A percentile compares a stretch with the other conserved stretches of the same genome.
These are phyloP conservation scores for Candida qinlingensis DNA, from an alignment of 805 yeast genomes.

Conservation along the genomic window DNA sequence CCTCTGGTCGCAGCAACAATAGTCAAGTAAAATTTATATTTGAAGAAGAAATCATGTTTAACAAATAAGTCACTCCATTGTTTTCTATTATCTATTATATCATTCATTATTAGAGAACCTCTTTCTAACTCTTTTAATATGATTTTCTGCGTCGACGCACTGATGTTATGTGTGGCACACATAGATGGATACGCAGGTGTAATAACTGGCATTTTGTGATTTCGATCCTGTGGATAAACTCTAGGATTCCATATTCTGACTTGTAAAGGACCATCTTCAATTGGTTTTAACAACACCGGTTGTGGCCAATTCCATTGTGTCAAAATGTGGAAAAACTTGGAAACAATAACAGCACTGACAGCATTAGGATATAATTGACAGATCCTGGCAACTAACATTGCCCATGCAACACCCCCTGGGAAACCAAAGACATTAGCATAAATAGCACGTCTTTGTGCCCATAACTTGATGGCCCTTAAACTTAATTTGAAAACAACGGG, in stretches of 20 bases:
- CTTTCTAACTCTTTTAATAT: slow-evolving; percentile 75
- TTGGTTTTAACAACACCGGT: slow-evolving; percentile 86
- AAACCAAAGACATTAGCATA: slow-evolving; percentile 95
- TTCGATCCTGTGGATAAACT: slow-evolving; percentile 81
- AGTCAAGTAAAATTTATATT: slow-evolving; percentile 82
- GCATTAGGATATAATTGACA: slow-evolving; percentile 97
- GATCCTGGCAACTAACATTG: slow-evolving; percentile 96
- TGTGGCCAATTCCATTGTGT: slow-evolving; percentile 98
- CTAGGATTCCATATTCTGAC: slow-evolving; percentile 97
- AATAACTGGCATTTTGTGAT: slow-evolving; percentile 94
- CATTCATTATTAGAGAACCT: slow-evolving; percentile 67
- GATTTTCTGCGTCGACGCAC: slow-evolving; percentile 79
- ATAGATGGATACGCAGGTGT: slow-evolving; percentile 98
- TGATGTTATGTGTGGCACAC: slow-evolving; percentile 98
- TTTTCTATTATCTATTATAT: slow-evolving; percentile 56
- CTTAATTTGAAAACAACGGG: slow-evolving; percentile 92
- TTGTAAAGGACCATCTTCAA: slow-evolving; percentile 95
- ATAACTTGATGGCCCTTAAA: slow-evolving; percentile 83
- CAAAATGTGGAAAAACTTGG: slow-evolving; percentile 81
- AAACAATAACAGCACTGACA: slow-evolving; percentile 85
- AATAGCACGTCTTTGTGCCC: slow-evolving; percentile 95
- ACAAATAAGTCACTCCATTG: slow-evolving; percentile 72
- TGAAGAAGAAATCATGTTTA: slow-evolving; percentile 76
- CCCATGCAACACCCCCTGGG: slow-evolving; percentile 99
- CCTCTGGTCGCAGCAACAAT: slow-evolving; percentile 74